Percentiles rank a stretch among this genome's conserved stretches.
These are phyloP conservation scores for Neotropicomus parvogracilis DNA, from an alignment of 1,284 basidiomycete genomes.

Conservation along the genomic window DNA sequence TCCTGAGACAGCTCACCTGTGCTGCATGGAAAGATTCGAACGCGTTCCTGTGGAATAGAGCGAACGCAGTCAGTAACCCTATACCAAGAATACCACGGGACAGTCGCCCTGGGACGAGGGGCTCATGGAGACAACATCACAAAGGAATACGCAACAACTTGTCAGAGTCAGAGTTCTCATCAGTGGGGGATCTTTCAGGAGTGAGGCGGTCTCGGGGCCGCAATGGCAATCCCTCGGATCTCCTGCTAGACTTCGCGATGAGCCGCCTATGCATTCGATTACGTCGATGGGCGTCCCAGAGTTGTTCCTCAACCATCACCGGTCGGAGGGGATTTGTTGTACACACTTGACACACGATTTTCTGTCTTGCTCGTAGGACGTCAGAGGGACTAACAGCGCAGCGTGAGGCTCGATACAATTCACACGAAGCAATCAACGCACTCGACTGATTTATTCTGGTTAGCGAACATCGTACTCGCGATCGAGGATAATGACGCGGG, in stretches of 20 bases:
- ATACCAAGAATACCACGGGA: neutral
- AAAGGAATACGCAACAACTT: slow-evolving; percentile 1
- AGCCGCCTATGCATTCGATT: slow-evolving; percentile 55
- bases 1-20: slow-evolving; percentile 1
- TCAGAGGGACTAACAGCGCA: slow-evolving; percentile 40
- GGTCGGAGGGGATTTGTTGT: slow-evolving; percentile 62
- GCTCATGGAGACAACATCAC: slow-evolving; percentile 17
- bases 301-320: slow-evolving; percentile 68
- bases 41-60: neutral
- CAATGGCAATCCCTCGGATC: slow-evolving; percentile 1
- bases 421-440: slow-evolving; percentile 33
- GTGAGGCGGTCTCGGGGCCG: neutral
- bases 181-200: slow-evolving; percentile 4
- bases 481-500: slow-evolving; percentile 54
- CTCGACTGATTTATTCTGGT: slow-evolving; percentile 46
- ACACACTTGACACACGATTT: slow-evolving; percentile 67
- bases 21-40: neutral
- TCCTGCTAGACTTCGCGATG: slow-evolving; percentile 17
- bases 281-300: slow-evolving; percentile 63
- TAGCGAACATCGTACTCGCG: slow-evolving; percentile 50
- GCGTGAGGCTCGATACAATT: slow-evolving; percentile 7
- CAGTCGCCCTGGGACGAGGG: neutral
- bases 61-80: neutral
- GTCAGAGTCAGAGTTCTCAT: neutral
- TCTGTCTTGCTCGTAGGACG: slow-evolving; percentile 55